Base-by-base conservation (phyloP, 495 filamentous ascomycete genomes). In the Neurospora sp. region DNA sequence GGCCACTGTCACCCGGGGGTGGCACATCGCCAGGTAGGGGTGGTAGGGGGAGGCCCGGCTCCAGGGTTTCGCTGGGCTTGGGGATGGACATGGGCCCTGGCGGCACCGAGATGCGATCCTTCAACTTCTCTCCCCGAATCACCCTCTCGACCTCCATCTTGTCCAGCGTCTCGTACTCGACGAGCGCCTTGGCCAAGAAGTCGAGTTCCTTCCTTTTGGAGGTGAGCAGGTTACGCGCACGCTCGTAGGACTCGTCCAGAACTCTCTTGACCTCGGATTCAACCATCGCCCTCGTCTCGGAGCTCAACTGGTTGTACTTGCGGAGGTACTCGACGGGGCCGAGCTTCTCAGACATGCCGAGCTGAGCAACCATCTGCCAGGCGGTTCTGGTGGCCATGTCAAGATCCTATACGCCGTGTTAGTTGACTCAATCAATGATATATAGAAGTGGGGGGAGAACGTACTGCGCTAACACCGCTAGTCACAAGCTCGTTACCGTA, bases 141-240 rank as follows among this genome's bases (percentile, higher is more conserved):
- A 97, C 92, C 83, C 91, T 93, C 80, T 92, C 92, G 77, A 98
- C 95, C 78, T 99, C 96, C 35, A 92, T 91, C 79, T 90, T 91
- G 75, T 89, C 92, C 31, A 98, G 83, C 3, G 93, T 96, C 83
- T 98, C 96, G 82, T 98, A 98, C 84, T 98, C 91, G 37, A 99
- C 89, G 14, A 99, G 83, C 4, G 94, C 96, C 77, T 94, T 90
- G 39, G 94, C 94, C 6, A 99, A 83, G 23, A 91, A 81, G 74
- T 98, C 95, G 11, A 99, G 86, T 78, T 97, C 95, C 71, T 92
- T 89, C 27, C 93, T 86, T 78, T 91, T 92, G 42, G 86, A 84
- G 0, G 85, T 85, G 40, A 99, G 84, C 27, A 98, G 87, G 42
- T 87, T 87, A 11, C 86, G 87, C 1, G 94, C 94, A 11, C 93